Evolutionary conservation across 1,139 yeast genomes (phyloP).

Genomic region (Tardiomyces depauwii): DNA sequence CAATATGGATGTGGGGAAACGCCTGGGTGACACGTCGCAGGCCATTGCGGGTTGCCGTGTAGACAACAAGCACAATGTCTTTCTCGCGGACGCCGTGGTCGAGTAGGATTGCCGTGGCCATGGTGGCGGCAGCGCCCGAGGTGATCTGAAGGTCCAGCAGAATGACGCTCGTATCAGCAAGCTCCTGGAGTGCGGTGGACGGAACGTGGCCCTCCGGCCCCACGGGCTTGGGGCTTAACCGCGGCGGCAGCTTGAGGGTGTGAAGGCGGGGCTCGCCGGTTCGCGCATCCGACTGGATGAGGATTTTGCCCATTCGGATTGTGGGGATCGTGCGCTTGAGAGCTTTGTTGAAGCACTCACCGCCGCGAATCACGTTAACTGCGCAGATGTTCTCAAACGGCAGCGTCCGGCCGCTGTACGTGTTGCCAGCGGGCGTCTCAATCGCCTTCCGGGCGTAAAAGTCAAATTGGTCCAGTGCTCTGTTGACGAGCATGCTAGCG

Average conservation of each 20-base stretch:
- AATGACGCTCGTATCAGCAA: constrained; percentile 37
- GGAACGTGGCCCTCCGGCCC: constrained; percentile 10
- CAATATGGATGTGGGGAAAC: constrained; percentile 55
- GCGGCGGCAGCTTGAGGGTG: constrained; percentile 48
- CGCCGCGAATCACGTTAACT: constrained; percentile 76
- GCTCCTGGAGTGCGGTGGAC: constrained; percentile 4
- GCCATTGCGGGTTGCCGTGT: constrained; percentile 73
- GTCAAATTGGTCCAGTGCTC: constrained; percentile 45
- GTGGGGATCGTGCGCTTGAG: constrained; percentile 67
- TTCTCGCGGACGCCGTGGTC: constrained; percentile 65
- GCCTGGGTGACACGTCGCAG: constrained; percentile 65
- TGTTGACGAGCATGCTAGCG: constrained; percentile 55
- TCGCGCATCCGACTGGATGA: constrained; percentile 75
- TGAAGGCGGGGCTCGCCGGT: constrained; percentile 95
- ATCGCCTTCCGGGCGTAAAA: constrained; percentile 22
- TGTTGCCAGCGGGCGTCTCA: constrained; percentile 35
- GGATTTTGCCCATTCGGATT: constrained; percentile 65
- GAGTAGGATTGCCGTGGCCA: constrained; percentile 81
- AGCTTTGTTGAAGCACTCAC: constrained; percentile 82
- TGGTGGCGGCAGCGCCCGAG: constrained; percentile 88
- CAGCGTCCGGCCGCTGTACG: constrained; percentile 32
- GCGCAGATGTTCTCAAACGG: constrained; percentile 46
- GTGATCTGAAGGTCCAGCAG: constrained; percentile 80
- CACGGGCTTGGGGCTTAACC: constrained; percentile 13
- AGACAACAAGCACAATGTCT: constrained; percentile 59